A percentile compares a stretch with the other conserved stretches of the same genome.
phyloP scores from a whole-genome alignment of 306 rosid genomes.

The Casuarina cunninghamiana region DNA sequence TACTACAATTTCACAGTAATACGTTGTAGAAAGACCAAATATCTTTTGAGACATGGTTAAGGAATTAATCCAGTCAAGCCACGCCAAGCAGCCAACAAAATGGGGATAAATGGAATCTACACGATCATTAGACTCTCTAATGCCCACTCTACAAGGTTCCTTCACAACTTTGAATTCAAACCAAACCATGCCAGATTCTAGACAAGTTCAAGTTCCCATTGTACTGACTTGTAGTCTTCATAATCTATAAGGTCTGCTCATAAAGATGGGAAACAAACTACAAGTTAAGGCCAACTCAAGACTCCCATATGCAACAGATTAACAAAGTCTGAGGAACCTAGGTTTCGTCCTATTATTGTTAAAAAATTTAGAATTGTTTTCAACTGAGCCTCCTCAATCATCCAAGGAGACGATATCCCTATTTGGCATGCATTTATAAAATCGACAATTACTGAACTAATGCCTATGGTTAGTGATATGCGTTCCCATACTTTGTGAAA shows the following conservation, averaged over 20 bases:
- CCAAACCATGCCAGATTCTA: background rate
- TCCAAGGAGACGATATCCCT: background rate
- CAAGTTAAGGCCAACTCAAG: background rate
- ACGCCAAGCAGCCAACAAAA: background rate
- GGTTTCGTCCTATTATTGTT: conserved; percentile 4
- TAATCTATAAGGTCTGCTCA: background rate
- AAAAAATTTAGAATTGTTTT: conserved; percentile 14
- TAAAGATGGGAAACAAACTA: background rate
- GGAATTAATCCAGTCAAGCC: background rate
- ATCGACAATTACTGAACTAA: background rate
- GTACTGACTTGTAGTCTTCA: background rate
- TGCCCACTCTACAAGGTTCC: background rate
- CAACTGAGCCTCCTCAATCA: conserved; percentile 1
- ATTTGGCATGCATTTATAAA: background rate
- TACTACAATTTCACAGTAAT: background rate
- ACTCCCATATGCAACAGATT: conserved; percentile 9
- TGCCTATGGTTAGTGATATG: background rate
- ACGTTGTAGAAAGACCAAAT: background rate
- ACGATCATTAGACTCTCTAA: background rate
- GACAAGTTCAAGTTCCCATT: background rate
- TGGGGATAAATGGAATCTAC: background rate
- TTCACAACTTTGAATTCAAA: background rate
- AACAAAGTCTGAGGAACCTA: conserved; percentile 12
- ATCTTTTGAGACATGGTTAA: background rate
- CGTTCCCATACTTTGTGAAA: background rate